Base-by-base conservation (phyloP, 2,329 filamentous ascomycete genomes). In the Pyrenochaeta sp. region DNA sequence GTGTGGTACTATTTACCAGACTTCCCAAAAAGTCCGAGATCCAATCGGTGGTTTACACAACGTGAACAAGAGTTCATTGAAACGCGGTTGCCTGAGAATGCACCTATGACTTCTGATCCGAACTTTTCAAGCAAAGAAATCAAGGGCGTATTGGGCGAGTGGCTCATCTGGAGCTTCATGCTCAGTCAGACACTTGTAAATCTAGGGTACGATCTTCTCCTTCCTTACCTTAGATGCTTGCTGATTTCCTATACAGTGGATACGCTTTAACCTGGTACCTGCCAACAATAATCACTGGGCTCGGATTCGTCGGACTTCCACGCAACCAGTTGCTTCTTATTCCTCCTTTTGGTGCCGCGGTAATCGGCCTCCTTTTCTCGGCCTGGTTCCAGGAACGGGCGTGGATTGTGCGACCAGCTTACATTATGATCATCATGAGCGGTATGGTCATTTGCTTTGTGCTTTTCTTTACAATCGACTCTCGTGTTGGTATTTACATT, bases 251-350 rank as follows among this genome's bases (percentile, higher is more conserved):
- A 12, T 40, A 4, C 18, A 62, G 61, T 2, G 76, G 75, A 0
- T 79, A 80, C 46, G 77, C 72, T 0, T 57, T 80, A 10, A 76
- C 68, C 4, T 80, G 77, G 76, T 73, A 78, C 11, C 61, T 79
- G 1, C 78, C 78, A 0, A 79, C 75, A 1, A 74, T 79, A 29
- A 76, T 77, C 7, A 79, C 78, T 0, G 72, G 69, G 31, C 68
- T 80, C 0, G 78, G 78, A 4, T 80, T 81, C 49, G 75, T 74
- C 2, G 66, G 65, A 1, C 65, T 81, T 14, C 79, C 78, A 0
- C 65, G 72, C 18, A 81, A 81, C 53, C 78, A 80, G 49, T 63
- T 81, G 4, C 71, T 81, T 7, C 79, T 80, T 51, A 78, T 81
- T n/a, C 78, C 79, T 0, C 78, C 78, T 1, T 76, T 77, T 6